A percentile compares a stretch with the other conserved stretches of the same genome.
phyloP scores from a whole-genome alignment of 352 stramenopile species.

The Phytophthora foliorum region DNA sequence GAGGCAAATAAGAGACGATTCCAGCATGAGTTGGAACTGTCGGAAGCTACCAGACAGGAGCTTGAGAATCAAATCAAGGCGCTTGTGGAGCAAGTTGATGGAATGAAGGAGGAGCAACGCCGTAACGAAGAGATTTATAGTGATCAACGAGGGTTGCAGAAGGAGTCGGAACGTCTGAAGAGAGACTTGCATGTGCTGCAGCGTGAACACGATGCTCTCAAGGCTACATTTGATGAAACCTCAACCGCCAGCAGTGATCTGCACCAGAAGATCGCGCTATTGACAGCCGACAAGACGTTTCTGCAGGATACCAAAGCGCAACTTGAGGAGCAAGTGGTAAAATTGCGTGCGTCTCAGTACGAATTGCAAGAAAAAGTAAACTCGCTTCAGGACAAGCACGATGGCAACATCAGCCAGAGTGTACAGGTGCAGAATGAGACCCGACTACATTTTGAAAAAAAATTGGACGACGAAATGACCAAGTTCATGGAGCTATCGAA shows the following conservation, averaged over 20 bases:
- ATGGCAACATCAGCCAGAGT: conserved; percentile 47
- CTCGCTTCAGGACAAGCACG: conserved; percentile 48
- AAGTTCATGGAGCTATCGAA: conserved; percentile 81
- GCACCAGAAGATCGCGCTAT: conserved; percentile 52
- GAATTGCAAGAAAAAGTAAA: conserved; percentile 52
- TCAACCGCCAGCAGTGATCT: conserved; percentile 32
- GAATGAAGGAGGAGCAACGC: conserved; percentile 54
- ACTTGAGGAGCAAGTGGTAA: conserved; percentile 60
- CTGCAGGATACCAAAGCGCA: conserved; percentile 63
- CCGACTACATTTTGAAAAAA: conserved; percentile 71
- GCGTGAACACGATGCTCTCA: conserved; percentile 36
- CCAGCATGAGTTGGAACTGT: conserved; percentile 62
- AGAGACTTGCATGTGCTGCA: conserved; percentile 36
- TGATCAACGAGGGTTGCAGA: conserved; percentile 37
- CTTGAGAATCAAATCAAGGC: conserved; percentile 60
- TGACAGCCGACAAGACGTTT: conserved; percentile 74
- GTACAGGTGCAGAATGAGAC: conserved; percentile 67
- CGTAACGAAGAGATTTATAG: conserved; percentile 40
- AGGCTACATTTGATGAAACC: conserved; percentile 28
- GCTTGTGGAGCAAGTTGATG: conserved; percentile 56
- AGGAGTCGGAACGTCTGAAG: conserved; percentile 49
- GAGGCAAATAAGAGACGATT: conserved; percentile 50
- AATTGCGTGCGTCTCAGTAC: conserved; percentile 47
- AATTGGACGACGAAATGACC: conserved; percentile 66
- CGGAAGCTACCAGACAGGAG: conserved; percentile 57